Percentiles rank a stretch among this genome's conserved stretches.
phyloP scores from a whole-genome alignment of 345 rosid species.

The Lumnitzera littorea region DNA sequence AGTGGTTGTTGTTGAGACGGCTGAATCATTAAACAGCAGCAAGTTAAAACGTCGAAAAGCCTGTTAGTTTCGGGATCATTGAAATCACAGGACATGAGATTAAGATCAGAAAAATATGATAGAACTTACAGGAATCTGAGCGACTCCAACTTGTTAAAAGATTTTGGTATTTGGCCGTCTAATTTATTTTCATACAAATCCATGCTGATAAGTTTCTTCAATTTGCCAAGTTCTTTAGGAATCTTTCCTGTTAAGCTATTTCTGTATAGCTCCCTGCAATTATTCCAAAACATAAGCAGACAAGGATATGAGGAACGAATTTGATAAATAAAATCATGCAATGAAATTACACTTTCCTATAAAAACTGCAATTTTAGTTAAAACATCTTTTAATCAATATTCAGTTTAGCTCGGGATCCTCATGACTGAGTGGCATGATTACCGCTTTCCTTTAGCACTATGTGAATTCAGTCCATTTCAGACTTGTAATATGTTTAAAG shows the following conservation, averaged over 20 bases:
- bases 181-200: conserved; percentile 48
- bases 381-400: no score
- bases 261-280: conserved; percentile 57
- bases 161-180: conserved; percentile 56
- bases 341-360: neutral
- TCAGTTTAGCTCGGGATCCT: no score
- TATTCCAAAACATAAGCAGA: neutral
- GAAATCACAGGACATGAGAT: neutral
- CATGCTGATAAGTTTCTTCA: conserved; percentile 53
- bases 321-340: neutral
- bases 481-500: no score
- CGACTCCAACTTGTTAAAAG: conserved; percentile 52
- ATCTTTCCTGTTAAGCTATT: conserved; percentile 42
- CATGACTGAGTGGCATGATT: no score
- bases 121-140: conserved; percentile 57
- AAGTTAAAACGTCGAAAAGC: neutral
- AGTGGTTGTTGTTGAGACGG: conserved; percentile 61
- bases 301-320: neutral
- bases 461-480: no score
- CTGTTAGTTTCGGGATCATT: neutral
- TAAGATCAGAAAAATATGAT: neutral
- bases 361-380: no score
- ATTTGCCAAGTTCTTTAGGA: conserved; percentile 50
- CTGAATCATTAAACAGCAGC: conserved; percentile 15
- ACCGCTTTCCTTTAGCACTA: no score